Evolutionary conservation across 2,329 filamentous ascomycete genomes (phyloP).

Genomic region (Hypoxylon sp.): DNA sequence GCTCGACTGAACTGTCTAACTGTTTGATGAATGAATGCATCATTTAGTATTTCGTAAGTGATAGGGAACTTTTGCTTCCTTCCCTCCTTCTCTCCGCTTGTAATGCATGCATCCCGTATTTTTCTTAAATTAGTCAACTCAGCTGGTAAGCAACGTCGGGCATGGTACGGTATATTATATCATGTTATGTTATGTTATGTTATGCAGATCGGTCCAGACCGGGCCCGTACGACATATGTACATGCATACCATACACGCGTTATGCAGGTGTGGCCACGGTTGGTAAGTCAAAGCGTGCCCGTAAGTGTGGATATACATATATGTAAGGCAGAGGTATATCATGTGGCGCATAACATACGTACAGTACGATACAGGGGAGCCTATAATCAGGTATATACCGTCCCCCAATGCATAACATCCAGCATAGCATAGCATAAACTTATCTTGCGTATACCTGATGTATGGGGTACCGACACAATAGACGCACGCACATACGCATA

Average conservation of each 20-base stretch:
- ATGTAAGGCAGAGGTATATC: background rate
- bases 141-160: slow-evolving; percentile 8
- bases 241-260: background rate
- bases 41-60: no score
- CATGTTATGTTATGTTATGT: no score
- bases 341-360: no score
- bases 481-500: slow-evolving; percentile 8
- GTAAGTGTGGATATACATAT: slow-evolving; percentile 12
- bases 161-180: no score
- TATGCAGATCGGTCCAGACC: slow-evolving; percentile 31
- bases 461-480: slow-evolving; percentile 1
- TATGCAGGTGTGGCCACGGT: slow-evolving; percentile 4
- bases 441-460: background rate
- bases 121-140: slow-evolving; percentile 27
- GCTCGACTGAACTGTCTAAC: no score
- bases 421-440: slow-evolving; percentile 7
- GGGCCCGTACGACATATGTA: slow-evolving; percentile 6
- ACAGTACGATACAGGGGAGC: slow-evolving; percentile 7
- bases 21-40: no score
- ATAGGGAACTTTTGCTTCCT: slow-evolving; percentile 23
- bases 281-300: background rate
- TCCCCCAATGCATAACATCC: no score
- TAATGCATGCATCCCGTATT: slow-evolving; percentile 1
- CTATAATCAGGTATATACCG: slow-evolving; percentile 4
- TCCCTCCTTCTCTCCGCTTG: no score